Base-by-base conservation (phyloP, 2,329 filamentous ascomycete genomes). In the Plectosphaerella plurivora region DNA sequence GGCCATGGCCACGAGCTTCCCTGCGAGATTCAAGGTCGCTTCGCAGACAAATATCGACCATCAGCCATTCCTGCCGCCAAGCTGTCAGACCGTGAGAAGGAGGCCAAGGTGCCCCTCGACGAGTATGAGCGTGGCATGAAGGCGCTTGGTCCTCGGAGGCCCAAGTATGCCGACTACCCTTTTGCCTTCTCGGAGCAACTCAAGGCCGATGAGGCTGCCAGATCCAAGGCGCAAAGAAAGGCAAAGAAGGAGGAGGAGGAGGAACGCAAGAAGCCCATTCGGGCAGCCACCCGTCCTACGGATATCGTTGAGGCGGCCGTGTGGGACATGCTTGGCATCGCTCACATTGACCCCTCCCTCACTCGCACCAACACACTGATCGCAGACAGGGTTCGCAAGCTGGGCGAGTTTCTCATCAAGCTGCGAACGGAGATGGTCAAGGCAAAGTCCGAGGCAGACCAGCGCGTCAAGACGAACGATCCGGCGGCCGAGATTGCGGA, bases 291-390 rank as follows among this genome's bases (percentile, higher is more conserved):
- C 4, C 74, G 75, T 6, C 79, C 79, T 2, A 55, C 60, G 9
- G 73, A 79, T 47, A 65, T 69, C 10, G 67, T 71, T 15, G 76
- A 75, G 52, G 77, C 73, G 22, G 75, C 76, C 22, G 73, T 70
- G 3, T 83, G 79, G 78, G 79, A 83, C 59, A 69, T 73, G 0
- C 72, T 78, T 55, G 77, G 76, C 16, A 72, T 78, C 46, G 72
- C 81, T 14, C 63, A 76, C 51, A 64, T 81, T 53, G 73, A 78
- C n/a, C 63, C 68, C 36, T 59, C 65, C 54, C 66, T 70, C 61
- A 62, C 62, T 37, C 63, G 68, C 55, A 68, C 66, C 2, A 73
- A 66, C 24, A 60, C 66, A 11, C 56, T 72, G 9, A 75, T 77
- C 51, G 76, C 76, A 20, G 63, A 64, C 16, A 72, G 73, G 8